Conservation (phyloP, 1,284 basidiomycete genomes). For the Tausonia pullulans region DNA sequence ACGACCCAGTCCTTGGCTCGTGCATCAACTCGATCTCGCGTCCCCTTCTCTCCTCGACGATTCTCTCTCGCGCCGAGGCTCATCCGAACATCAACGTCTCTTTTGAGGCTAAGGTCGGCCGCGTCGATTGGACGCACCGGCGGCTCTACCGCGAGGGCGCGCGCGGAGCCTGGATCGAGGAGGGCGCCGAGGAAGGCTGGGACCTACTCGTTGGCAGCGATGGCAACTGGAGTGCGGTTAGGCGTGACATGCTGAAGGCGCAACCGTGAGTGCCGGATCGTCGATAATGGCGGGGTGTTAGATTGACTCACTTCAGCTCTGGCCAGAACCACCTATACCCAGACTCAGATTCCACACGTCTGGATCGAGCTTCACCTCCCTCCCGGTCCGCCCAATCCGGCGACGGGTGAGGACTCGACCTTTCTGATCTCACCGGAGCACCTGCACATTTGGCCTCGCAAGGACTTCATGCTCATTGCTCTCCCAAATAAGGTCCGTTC, state of each 20-base stretch:
- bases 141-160: slow-evolving; percentile 22
- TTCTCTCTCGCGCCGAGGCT: slow-evolving; percentile 58
- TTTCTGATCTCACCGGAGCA: slow-evolving; percentile 88
- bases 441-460: slow-evolving; percentile 97
- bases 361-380: slow-evolving; percentile 96
- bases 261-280: slow-evolving; percentile 51
- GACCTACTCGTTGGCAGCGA: slow-evolving; percentile 81
- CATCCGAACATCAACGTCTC: slow-evolving; percentile 54
- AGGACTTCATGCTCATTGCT: slow-evolving; percentile 97
- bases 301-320: neutral
- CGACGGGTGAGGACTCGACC: slow-evolving; percentile 44
- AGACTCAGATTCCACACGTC: slow-evolving; percentile 81
- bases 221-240: slow-evolving; percentile 74
- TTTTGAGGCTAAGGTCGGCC: slow-evolving; percentile 72
- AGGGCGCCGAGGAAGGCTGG: slow-evolving; percentile 42
- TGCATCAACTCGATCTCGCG: slow-evolving; percentile 90
- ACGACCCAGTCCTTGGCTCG: slow-evolving; percentile 56
- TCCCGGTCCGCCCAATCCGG: slow-evolving; percentile 47
- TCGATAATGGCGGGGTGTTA: neutral
- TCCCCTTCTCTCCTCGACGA: slow-evolving; percentile 68
- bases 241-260: slow-evolving; percentile 78
- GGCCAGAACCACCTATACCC: slow-evolving; percentile 9
- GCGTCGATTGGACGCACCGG: slow-evolving; percentile 54
- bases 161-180: slow-evolving; percentile 6
- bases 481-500: slow-evolving; percentile 77